phyloP scores from a whole-genome alignment of 352 stramenopile species.

The Phytophthora citricola region DNA sequence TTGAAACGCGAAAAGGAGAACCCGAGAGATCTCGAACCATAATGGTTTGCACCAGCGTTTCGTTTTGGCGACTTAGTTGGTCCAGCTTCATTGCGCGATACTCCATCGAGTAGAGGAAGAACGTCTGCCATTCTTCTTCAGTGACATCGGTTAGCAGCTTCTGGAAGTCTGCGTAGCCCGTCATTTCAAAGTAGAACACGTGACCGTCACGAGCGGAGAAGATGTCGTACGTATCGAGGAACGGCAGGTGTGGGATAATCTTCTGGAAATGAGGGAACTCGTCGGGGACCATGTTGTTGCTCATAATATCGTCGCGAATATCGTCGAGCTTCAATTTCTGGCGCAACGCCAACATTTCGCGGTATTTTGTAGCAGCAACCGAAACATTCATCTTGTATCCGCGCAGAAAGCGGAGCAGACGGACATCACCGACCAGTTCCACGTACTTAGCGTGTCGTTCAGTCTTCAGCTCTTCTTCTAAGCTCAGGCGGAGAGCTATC shows the following conservation, averaged over 20 bases:
- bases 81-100: conserved; percentile 71
- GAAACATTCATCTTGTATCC: conserved; percentile 80
- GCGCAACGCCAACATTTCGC: conserved; percentile 69
- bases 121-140: conserved; percentile 75
- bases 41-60: conserved; percentile 66
- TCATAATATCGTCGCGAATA: conserved; percentile 61
- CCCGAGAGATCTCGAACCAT: conserved; percentile 67
- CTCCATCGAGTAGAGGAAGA: conserved; percentile 81
- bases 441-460: conserved; percentile 44
- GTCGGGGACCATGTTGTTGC: conserved; percentile 52
- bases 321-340: conserved; percentile 65
- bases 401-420: conserved; percentile 73
- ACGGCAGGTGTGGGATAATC: conserved; percentile 70
- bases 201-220: conserved; percentile 44
- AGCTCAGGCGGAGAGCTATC: conserved; percentile 60
- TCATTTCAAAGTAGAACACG: conserved; percentile 79
- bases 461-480: conserved; percentile 66
- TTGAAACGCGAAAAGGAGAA: conserved; percentile 73
- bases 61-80: conserved; percentile 61
- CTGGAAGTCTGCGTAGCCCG: conserved; percentile 66
- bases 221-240: conserved; percentile 70
- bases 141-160: conserved; percentile 64
- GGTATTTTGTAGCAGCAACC: conserved; percentile 63
- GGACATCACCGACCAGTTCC: conserved; percentile 68
- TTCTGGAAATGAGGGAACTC: conserved; percentile 76